Percentiles rank a stretch among this genome's conserved stretches.
Conservation (phyloP, 495 filamentous ascomycete genomes). For the Hypoxylon fragiforme region DNA sequence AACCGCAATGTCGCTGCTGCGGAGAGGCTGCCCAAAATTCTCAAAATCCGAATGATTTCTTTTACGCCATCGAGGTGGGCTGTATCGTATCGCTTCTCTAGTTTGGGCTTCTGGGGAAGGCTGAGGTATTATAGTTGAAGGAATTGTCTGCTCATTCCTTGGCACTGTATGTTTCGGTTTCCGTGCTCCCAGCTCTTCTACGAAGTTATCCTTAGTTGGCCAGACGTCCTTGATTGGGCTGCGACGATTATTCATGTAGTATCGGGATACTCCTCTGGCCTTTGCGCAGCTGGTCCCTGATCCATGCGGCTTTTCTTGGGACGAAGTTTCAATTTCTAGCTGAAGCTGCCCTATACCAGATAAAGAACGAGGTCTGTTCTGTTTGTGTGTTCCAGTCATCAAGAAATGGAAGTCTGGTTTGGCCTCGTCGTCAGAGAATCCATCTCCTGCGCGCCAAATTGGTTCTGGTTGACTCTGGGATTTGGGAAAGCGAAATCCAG, state of each 20-base stretch:
- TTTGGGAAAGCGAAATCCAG: constrained; percentile 30
- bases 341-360: constrained; percentile 31
- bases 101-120: constrained; percentile 2
- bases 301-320: background rate
- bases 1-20: background rate
- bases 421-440: constrained; percentile 33
- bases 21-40: constrained; percentile 22
- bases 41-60: constrained; percentile 31
- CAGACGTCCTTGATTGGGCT: constrained; percentile 22
- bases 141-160: background rate
- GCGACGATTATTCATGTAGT: background rate
- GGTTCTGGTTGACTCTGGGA: constrained; percentile 20
- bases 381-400: constrained; percentile 23
- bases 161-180: background rate
- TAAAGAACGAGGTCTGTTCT: constrained; percentile 13
- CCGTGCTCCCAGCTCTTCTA: constrained; percentile 17
- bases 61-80: background rate
- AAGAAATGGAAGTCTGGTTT: constrained; percentile 14
- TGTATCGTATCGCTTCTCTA: background rate
- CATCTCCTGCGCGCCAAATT: constrained; percentile 30
- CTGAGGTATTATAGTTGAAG: constrained; percentile 10
- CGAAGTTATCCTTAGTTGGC: constrained; percentile 36
- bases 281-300: background rate
- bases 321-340: constrained; percentile 10
- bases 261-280: background rate